Evolutionary conservation across 371 early-diverging fungal genomes (phyloP).

Genomic region (Coemansia sp.): DNA sequence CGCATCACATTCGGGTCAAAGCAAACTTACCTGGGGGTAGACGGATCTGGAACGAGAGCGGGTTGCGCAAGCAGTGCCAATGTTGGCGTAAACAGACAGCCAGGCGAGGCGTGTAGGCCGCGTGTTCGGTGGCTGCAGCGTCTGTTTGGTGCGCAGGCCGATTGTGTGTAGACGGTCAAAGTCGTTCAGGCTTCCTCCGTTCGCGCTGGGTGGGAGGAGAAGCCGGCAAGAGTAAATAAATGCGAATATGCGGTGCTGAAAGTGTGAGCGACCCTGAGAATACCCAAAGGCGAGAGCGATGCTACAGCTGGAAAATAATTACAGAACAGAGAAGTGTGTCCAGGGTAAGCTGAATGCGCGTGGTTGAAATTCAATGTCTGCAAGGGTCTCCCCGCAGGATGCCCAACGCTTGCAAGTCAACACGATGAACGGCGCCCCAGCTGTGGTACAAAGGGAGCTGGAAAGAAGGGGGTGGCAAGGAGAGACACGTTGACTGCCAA

Average conservation of each 20-base stretch:
- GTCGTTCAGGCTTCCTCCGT: neutral
- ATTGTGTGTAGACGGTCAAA: neutral
- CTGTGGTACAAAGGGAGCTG: neutral
- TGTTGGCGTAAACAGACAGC: too few relatives aligned
- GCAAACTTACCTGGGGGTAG: neutral
- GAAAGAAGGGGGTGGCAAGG: neutral
- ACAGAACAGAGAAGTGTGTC: neutral
- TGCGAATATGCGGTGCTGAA: neutral
- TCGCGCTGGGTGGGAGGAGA: too few relatives aligned
- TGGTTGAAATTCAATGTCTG: slow-evolving; percentile 2
- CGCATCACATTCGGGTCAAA: neutral
- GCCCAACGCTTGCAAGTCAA: slow-evolving; percentile 2
- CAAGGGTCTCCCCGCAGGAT: neutral
- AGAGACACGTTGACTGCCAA: neutral
- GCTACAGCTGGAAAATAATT: neutral
- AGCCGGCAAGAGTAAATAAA: too few relatives aligned
- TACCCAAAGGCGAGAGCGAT: neutral
- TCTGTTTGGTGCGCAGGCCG: too few relatives aligned
- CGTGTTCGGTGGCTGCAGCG: neutral
- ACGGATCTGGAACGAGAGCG: neutral
- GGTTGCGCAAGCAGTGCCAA: neutral
- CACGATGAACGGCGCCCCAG: too few relatives aligned
- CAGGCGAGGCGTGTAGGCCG: slow-evolving; percentile 1
- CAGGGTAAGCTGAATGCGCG: slow-evolving; percentile 6
- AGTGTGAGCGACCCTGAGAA: neutral